Evolutionary conservation across 345 rosid species (phyloP).

Genomic region (Aquilaria yunnanensis): DNA sequence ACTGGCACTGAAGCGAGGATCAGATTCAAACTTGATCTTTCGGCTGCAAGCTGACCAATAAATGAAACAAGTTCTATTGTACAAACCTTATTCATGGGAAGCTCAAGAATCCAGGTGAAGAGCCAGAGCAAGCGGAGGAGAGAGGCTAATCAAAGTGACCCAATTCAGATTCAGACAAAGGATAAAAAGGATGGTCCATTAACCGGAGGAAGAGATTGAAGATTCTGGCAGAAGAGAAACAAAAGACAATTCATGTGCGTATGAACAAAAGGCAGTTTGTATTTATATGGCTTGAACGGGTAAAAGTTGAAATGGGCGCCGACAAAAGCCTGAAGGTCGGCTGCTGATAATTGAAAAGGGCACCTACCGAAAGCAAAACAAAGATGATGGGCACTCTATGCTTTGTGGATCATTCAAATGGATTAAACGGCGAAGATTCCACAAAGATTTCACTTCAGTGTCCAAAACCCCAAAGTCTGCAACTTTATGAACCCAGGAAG

Average conservation of each 20-base stretch:
- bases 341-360: conserved; percentile 26
- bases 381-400: not conserved
- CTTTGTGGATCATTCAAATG: not conserved
- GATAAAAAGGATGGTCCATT: conserved; percentile 6
- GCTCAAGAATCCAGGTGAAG: not conserved
- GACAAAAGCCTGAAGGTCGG: conserved; percentile 42
- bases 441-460: conserved; percentile 12
- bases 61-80: not conserved
- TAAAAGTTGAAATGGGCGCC: conserved; percentile 22
- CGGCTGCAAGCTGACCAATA: too few relatives aligned
- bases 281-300: too few relatives aligned
- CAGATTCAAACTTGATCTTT: too few relatives aligned
- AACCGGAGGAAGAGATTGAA: not conserved
- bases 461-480: conserved; percentile 2
- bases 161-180: conserved; percentile 11
- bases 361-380: conserved; percentile 29
- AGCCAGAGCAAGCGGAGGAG: conserved; percentile 16
- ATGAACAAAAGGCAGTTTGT: not conserved
- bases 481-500: too few relatives aligned
- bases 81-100: conserved; percentile 16
- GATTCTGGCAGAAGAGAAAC: too few relatives aligned
- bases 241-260: too few relatives aligned
- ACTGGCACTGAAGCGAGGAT: too few relatives aligned
- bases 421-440: conserved; percentile 2
- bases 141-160: conserved; percentile 14